A percentile compares a stretch with the other conserved stretches of the same genome.
Conservation (phyloP, 1,284 basidiomycete genomes). For the Ganoderma meredithae region DNA sequence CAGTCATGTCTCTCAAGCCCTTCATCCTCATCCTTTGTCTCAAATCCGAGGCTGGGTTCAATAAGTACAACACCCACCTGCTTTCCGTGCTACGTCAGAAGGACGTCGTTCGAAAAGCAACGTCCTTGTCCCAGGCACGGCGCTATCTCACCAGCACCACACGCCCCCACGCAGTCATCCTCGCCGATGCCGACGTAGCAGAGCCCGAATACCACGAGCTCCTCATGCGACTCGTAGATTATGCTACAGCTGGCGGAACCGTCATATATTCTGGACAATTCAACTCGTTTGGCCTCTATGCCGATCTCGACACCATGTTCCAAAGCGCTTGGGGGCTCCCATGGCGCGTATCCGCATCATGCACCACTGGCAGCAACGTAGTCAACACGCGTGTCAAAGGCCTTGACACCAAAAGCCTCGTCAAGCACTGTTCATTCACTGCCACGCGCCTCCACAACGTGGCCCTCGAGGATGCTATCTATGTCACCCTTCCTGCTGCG, state of each 20-base stretch:
- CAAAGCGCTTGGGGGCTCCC: conserved; percentile 24
- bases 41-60: neutral
- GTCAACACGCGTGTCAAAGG: conserved; percentile 12
- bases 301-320: conserved; percentile 19
- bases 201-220: conserved; percentile 17
- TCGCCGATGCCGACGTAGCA: conserved; percentile 14
- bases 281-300: neutral
- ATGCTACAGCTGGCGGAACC: conserved; percentile 24
- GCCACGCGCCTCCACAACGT: conserved; percentile 16
- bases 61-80: neutral
- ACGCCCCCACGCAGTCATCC: conserved; percentile 18
- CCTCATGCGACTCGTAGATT: conserved; percentile 21
- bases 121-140: conserved; percentile 4
- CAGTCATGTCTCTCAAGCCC: no score
- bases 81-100: neutral
- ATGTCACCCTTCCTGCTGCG: conserved; percentile 1
- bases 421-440: conserved; percentile 16
- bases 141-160: conserved; percentile 16
- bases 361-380: neutral
- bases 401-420: neutral
- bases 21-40: conserved; percentile 19
- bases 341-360: conserved; percentile 14
- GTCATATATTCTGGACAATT: conserved; percentile 27
- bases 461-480: conserved; percentile 9
- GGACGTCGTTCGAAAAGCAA: neutral